Evolutionary conservation across 345 rosid genomes (phyloP).

Genomic region (Eucalyptus regnans): DNA sequence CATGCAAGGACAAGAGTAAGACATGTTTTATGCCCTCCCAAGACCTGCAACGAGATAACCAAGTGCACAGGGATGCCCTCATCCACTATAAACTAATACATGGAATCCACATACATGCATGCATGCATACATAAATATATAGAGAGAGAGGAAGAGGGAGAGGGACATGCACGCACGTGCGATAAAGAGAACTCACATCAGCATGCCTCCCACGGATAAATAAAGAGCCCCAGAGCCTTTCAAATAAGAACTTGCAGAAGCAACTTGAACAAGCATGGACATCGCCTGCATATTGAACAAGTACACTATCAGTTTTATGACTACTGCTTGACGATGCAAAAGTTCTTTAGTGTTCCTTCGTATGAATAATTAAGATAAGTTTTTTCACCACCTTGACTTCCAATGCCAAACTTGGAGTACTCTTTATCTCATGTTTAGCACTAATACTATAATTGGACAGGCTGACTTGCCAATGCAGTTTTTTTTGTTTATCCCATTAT

Average conservation of each 20-base stretch:
- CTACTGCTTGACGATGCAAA: neutral
- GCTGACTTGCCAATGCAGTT: neutral
- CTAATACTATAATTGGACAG: neutral
- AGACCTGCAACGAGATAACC: neutral
- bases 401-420: neutral
- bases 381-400: neutral
- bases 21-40: neutral
- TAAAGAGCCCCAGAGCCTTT: conserved; percentile 32
- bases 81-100: neutral
- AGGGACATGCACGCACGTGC: fast-evolving
- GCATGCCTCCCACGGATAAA: conserved; percentile 87
- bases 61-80: neutral
- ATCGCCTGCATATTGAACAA: conserved; percentile 45
- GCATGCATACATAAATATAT: fast-evolving
- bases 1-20: neutral
- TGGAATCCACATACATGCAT: neutral
- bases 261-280: conserved; percentile 75
- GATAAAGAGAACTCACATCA: conserved; percentile 41
- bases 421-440: neutral
- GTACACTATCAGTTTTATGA: neutral
- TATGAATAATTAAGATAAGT: neutral
- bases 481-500: neutral
- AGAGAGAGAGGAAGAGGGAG: no score
- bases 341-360: neutral
- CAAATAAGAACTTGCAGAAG: conserved; percentile 43